These are phyloP conservation scores for Porphyrellus cyaneotinctus DNA, from an alignment of 768 basidiomycete species.

Conservation along the genomic window DNA sequence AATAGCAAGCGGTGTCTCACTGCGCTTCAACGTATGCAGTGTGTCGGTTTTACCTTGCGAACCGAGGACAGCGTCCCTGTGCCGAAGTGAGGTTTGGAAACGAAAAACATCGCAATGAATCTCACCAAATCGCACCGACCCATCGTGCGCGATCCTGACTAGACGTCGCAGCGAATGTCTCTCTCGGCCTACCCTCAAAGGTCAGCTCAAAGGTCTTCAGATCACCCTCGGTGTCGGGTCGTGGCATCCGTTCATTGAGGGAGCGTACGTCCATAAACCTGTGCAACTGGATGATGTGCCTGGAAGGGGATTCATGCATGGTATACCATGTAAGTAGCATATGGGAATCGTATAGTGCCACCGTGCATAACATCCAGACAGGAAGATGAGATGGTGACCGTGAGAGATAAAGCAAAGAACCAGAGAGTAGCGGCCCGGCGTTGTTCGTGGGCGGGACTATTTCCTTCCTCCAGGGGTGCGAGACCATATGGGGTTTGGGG, in stretches of 20 bases:
- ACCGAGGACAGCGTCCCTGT: slow-evolving; percentile 58
- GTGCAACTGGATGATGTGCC: slow-evolving; percentile 45
- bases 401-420: slow-evolving; percentile 48
- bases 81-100: not conserved
- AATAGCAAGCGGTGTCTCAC: slow-evolving; percentile 8
- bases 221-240: slow-evolving; percentile 42
- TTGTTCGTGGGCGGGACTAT: not conserved
- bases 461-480: slow-evolving; percentile 1
- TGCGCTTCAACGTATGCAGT: not conserved
- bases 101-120: not conserved
- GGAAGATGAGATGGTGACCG: slow-evolving; percentile 30
- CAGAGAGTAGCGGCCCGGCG: slow-evolving; percentile 8
- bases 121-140: slow-evolving; percentile 73
- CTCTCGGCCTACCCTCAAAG: slow-evolving; percentile 48
- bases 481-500: not conserved
- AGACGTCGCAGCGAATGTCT: slow-evolving; percentile 60
- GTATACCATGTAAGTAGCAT: slow-evolving; percentile 50
- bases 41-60: slow-evolving; percentile 25
- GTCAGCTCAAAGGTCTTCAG: slow-evolving; percentile 61
- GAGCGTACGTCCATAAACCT: slow-evolving; percentile 65
- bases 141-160: slow-evolving; percentile 65
- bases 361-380: slow-evolving; percentile 50
- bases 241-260: slow-evolving; percentile 43
- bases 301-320: slow-evolving; percentile 36
- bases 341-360: slow-evolving; percentile 34